Evolutionary conservation across 306 rosid species (phyloP).

Genomic region (Crotalaria pallida): DNA sequence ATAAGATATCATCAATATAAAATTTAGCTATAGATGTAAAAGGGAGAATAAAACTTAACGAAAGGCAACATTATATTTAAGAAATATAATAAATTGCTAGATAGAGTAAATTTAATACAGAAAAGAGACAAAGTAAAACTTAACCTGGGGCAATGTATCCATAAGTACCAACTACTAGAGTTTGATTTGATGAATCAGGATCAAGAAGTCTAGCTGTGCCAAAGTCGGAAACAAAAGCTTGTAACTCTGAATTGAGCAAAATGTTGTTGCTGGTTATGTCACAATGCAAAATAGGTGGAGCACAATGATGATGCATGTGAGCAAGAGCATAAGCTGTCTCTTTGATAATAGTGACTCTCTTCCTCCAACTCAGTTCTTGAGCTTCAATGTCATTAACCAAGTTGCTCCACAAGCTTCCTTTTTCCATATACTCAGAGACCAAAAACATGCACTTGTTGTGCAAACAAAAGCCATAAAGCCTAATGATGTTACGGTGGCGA

Average conservation of each 20-base stretch:
- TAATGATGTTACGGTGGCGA: neutral
- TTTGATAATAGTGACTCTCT: conserved; percentile 26
- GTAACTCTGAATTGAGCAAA: neutral
- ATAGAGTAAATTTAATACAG: too few relatives aligned
- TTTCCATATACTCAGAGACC: conserved; percentile 25
- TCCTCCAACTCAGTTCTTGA: conserved; percentile 14
- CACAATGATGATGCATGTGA: conserved; percentile 8
- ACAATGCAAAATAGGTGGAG: conserved; percentile 12
- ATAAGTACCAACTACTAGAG: neutral
- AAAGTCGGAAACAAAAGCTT: conserved; percentile 13
- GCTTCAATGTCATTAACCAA: conserved; percentile 14
- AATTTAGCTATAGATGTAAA: too few relatives aligned
- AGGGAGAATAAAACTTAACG: too few relatives aligned
- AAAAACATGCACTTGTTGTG: conserved; percentile 10
- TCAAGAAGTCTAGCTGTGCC: conserved; percentile 20
- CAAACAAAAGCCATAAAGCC: conserved; percentile 12
- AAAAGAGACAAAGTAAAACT: neutral
- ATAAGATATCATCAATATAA: too few relatives aligned
- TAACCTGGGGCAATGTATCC: conserved; percentile 25
- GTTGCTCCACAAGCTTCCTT: conserved; percentile 12
- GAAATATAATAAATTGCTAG: too few relatives aligned
- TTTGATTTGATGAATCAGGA: too few relatives aligned
- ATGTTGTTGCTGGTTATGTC: conserved; percentile 3
- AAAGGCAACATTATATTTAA: too few relatives aligned
- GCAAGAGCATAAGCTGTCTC: conserved; percentile 15